Conservation (phyloP, 345 rosid genomes). For the Excoecaria agallocha region DNA sequence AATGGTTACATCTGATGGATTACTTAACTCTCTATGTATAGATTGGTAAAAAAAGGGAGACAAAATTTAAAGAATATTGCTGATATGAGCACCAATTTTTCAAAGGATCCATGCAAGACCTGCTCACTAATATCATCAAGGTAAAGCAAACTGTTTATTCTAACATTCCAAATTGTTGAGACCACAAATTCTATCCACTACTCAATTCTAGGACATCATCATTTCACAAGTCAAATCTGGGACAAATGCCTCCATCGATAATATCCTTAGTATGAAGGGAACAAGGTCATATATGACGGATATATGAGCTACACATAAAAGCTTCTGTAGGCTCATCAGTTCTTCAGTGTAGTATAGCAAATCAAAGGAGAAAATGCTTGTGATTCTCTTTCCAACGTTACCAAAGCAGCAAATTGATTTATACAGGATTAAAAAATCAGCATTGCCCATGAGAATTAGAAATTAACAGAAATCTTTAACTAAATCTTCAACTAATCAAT, state of each 20-base stretch:
- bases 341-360: conserved; percentile 7
- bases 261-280: background rate
- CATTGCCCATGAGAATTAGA: background rate
- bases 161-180: background rate
- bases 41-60: background rate
- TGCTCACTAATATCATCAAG: background rate
- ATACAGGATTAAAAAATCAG: background rate
- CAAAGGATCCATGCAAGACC: conserved; percentile 3
- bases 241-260: background rate
- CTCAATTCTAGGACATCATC: background rate
- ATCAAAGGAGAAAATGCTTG: background rate
- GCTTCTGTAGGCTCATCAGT: background rate
- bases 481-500: conserved; percentile 2
- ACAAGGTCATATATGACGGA: background rate
- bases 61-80: background rate
- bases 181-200: background rate
- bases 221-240: background rate
- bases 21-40: background rate
- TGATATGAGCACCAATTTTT: background rate
- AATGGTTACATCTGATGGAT: background rate
- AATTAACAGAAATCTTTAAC: background rate
- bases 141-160: background rate
- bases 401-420: background rate
- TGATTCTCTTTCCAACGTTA: background rate
- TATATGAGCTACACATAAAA: background rate